A percentile compares a stretch with the other conserved stretches of the same genome.
Conservation (phyloP, 352 stramenopile species). For the Globisporangium heterothallicum region DNA sequence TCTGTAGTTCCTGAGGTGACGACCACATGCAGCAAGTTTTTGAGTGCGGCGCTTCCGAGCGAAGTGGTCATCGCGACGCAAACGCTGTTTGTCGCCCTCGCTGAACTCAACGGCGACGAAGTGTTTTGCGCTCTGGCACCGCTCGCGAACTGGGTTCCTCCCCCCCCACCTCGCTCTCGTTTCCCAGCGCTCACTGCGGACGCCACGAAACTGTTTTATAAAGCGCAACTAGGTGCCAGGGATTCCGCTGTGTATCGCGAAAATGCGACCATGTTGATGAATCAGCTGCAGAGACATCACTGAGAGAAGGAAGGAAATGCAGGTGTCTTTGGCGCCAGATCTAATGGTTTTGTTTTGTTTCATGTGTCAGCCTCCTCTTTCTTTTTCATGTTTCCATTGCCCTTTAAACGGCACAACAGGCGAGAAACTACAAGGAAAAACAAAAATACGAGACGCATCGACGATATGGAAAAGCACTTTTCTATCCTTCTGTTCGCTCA, state of each 20-base stretch:
- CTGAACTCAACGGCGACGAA: conserved; percentile 60
- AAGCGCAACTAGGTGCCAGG: neutral
- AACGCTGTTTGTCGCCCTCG: conserved; percentile 39
- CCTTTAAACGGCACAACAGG: neutral
- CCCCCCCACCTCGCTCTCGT: conserved; percentile 29
- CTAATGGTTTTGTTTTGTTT: neutral
- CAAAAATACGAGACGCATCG: neutral
- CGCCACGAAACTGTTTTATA: conserved; percentile 29
- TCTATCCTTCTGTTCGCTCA: conserved; percentile 25
- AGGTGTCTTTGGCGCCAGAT: too few species aligned
- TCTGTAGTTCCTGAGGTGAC: conserved; percentile 59
- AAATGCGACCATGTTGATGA: conserved; percentile 6
- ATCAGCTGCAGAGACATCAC: conserved; percentile 8
- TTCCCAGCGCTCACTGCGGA: conserved; percentile 34
- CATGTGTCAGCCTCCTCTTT: neutral
- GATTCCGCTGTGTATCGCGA: conserved; percentile 3
- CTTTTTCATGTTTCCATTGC: neutral
- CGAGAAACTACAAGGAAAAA: neutral
- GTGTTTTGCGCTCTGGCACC: conserved; percentile 57
- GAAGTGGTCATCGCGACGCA: conserved; percentile 34
- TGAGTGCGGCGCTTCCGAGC: conserved; percentile 26
- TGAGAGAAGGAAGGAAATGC: neutral
- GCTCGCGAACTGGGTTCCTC: conserved; percentile 47
- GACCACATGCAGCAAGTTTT: conserved; percentile 33
- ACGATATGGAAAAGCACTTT: conserved; percentile 4